Base-by-base conservation (phyloP, 1,139 yeast genomes). In the Blastobotrys ciferrii region DNA sequence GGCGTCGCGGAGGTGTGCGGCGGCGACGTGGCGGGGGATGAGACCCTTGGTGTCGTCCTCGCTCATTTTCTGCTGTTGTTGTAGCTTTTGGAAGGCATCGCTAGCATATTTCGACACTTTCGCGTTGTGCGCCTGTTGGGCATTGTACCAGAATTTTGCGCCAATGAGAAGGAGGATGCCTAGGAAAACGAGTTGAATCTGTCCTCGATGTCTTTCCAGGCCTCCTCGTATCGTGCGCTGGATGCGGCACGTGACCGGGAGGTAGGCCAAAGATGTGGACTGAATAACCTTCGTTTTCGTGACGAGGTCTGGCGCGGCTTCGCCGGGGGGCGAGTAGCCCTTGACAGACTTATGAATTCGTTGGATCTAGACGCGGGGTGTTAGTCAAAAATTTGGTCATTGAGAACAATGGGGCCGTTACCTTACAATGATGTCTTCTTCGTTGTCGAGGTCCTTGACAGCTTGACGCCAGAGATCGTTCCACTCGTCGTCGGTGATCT, bases 341-440 rank as follows among this genome's bases (percentile, higher is more conserved):
- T 55, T 54, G 55, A 48, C 51, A 49, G 54, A 39, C 50, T 52
- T 35, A 56, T 58, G 60, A 53, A 58, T 41, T 53, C 53, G 38
- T 50, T 54, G 53, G 58, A 57, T 50, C 62, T 58, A 48, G 17
- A 43, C 15, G 4, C 35, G n/a, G 15, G 35, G n/a, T n/a, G n/a
- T 32, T 32, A 32, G 35, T 13, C 15, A 32, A 13, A 32, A 32
- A 32, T 32, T 12, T 12, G 15, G 15, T 12, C 35, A 32, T 5
- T 13, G 4, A 32, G 15, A 32, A 33, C 17, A 11, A n/a, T 12
- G 11, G n/a, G 13, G 18, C 5, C 7, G 91, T 79, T 82, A 87
- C 89, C 92, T 84, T 84, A 85, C 89, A 73, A 80, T 81, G 66
- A 86, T 78, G 62, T 87, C 94, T 42, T 87, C 84, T 68, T 85